A percentile compares a stretch with the other conserved stretches of the same genome.
Evolutionary conservation across 108 stramenopile species (phyloP).

Genomic region (Nitzschia sp.): DNA sequence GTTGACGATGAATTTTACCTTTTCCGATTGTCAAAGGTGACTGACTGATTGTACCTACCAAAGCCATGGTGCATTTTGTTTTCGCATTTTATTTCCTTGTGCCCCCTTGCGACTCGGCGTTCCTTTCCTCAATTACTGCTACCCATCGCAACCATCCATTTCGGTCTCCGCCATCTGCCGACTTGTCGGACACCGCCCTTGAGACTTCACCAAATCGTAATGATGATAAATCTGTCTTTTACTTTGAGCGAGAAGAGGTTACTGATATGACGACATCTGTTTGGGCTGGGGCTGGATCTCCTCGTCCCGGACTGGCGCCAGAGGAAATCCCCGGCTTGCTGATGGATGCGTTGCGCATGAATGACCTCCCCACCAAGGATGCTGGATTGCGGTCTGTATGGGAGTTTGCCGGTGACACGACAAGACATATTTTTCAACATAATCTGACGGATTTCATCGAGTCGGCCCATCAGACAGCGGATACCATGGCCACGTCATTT

Average conservation of each 20-base stretch:
- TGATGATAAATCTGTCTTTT: no score
- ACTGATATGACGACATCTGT: neutral
- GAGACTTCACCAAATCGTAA: no score
- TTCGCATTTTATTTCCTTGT: no score
- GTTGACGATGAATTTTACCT: no score
- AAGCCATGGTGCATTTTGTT: no score
- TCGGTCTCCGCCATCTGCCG: no score
- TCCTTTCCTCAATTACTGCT: no score
- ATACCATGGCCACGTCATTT: conserved; percentile 47
- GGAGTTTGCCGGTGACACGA: conserved; percentile 48
- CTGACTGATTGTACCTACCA: no score
- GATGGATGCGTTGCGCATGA: conserved; percentile 37
- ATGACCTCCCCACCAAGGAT: conserved; percentile 36
- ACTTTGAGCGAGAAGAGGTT: neutral
- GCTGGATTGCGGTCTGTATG: conserved; percentile 38
- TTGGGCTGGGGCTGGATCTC: neutral
- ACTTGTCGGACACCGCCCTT: no score
- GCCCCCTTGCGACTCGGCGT: no score
- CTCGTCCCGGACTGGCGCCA: conserved; percentile 4
- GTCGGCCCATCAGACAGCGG: conserved; percentile 51
- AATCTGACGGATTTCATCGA: conserved; percentile 54
- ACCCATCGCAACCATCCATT: no score
- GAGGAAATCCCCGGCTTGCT: conserved; percentile 37
- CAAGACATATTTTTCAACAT: conserved; percentile 41
- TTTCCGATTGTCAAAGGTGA: no score